These are phyloP conservation scores for Lipomyces oligophaga DNA, from an alignment of 805 yeast species.

Conservation along the genomic window DNA sequence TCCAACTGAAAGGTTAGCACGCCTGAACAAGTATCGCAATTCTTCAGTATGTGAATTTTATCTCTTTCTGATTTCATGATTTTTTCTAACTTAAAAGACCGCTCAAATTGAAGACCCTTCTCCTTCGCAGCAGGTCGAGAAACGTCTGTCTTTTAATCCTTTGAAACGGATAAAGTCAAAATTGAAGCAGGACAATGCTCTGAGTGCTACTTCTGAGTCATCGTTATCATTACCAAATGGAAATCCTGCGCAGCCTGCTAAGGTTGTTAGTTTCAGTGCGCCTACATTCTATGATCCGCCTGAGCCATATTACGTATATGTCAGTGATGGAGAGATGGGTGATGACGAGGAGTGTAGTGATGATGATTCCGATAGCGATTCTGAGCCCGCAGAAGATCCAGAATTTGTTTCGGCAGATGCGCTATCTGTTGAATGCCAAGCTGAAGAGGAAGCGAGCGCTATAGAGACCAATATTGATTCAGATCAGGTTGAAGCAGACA, in stretches of 20 bases:
- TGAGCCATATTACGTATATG: slow-evolving; percentile 19
- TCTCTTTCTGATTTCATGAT: neutral
- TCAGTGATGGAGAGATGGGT: slow-evolving; percentile 19
- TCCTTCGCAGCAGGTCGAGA: too few species aligned
- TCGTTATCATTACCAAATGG: neutral
- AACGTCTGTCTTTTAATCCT: slow-evolving; percentile 9
- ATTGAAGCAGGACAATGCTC: neutral
- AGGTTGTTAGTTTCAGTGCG: slow-evolving; percentile 16
- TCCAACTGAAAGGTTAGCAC: slow-evolving; percentile 82
- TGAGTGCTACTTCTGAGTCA: neutral
- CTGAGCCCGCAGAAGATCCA: neutral
- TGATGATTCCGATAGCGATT: slow-evolving; percentile 2
- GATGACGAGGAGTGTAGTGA: slow-evolving; percentile 17
- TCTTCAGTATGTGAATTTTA: slow-evolving; percentile 48
- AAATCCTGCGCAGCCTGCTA: neutral
- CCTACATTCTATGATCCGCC: slow-evolving; percentile 26
- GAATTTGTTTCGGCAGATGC: neutral
- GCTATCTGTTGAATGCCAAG: too few species aligned
- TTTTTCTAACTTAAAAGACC: neutral
- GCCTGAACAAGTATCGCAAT: slow-evolving; percentile 88
- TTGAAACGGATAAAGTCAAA: slow-evolving; percentile 15
- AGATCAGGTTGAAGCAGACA: slow-evolving; percentile 6
- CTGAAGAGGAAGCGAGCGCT: slow-evolving; percentile 2
- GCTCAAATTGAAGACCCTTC: neutral
- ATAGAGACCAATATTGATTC: neutral